Evolutionary conservation across 1,284 basidiomycete genomes (phyloP), one percentile per base, ranked within the genome.

Genomic region (Sporisorium sorghi): DNA sequence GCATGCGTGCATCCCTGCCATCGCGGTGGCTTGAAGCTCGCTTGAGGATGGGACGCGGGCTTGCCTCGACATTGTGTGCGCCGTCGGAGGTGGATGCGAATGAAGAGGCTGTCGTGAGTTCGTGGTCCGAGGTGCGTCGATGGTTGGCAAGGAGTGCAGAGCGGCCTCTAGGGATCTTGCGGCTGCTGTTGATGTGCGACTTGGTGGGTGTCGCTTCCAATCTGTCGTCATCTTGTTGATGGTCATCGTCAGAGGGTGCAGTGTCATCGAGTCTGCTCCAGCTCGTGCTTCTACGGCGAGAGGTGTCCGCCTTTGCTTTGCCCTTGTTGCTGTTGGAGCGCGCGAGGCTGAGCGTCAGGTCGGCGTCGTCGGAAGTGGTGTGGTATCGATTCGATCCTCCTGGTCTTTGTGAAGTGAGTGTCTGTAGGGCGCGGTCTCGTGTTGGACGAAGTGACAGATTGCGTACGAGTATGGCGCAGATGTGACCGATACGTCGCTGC

Each of bases 291-390:
- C 67, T 55, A 2, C 55, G 47, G 7, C 42, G 51, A 5, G 50
- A 50, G 8, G 11, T 44, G 15, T 51, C 48, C 2, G 65, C 47
- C 21, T 58, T 65, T 5, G 23, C 55, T 35, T 70, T 70, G 49
- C 72, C 72, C 23, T 70, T 70, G 58, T 70, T 70, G 58, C 59
- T 66, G 44, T 58, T 63, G 42, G 58, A 55, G 8, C 65, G 68
- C 0, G 62, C 57, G 30, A 74, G 55, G n/a, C 63, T 63, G 24
- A 66, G 59, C 14, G 67, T 65, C 12, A 74, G 53, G 30, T 74
- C 72, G 21, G 72, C 59, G 56, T 74, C 72, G 40, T 74, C 72
- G 7, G 58, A 61, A 26, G 66, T 74, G 21, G 58, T 70, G 62
- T 66, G 66, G 32, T 54, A 58, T 42, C 59, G 62, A 46, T 49